phyloP scores from a whole-genome alignment of 2,329 filamentous ascomycete genomes.

The Aspergillus neoniger region DNA sequence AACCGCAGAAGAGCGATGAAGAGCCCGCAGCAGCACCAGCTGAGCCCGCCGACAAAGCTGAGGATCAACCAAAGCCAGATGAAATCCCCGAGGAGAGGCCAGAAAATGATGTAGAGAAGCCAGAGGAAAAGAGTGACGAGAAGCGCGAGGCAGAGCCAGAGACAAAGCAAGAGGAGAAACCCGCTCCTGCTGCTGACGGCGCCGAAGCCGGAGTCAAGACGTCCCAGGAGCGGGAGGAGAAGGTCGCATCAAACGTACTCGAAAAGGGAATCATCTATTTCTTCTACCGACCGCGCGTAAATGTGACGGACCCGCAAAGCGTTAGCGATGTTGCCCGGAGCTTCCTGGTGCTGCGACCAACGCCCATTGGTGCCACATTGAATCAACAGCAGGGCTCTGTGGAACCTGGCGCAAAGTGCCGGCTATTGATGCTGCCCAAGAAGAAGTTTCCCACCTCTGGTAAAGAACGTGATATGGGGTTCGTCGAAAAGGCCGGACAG shows the following conservation, averaged over 20 bases:
- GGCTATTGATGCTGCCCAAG: conserved; percentile 78
- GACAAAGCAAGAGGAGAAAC: conserved; percentile 12
- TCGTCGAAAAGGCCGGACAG: conserved; percentile 73
- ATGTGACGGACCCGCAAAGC: conserved; percentile 67
- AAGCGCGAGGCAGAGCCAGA: conserved; percentile 19
- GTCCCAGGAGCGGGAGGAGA: conserved; percentile 53
- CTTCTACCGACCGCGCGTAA: conserved; percentile 78
- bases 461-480: conserved; percentile 73
- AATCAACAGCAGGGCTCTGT: conserved; percentile 55
- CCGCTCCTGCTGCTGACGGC: conserved; percentile 15
- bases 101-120: conserved; percentile 7
- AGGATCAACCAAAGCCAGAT: background rate
- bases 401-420: conserved; percentile 60
- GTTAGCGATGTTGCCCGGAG: conserved; percentile 74
- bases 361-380: conserved; percentile 69
- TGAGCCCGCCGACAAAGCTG: background rate
- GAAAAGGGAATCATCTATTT: conserved; percentile 93
- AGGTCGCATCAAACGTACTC: conserved; percentile 64
- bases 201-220: conserved; percentile 50
- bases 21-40: conserved; percentile 4
- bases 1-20: conserved; percentile 15
- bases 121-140: conserved; percentile 12
- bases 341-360: conserved; percentile 76
- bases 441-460: conserved; percentile 73
- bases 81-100: conserved; percentile 8